These are phyloP conservation scores for Alternaria burnsii DNA, from an alignment of 2,329 filamentous ascomycete genomes.

Conservation along the genomic window DNA sequence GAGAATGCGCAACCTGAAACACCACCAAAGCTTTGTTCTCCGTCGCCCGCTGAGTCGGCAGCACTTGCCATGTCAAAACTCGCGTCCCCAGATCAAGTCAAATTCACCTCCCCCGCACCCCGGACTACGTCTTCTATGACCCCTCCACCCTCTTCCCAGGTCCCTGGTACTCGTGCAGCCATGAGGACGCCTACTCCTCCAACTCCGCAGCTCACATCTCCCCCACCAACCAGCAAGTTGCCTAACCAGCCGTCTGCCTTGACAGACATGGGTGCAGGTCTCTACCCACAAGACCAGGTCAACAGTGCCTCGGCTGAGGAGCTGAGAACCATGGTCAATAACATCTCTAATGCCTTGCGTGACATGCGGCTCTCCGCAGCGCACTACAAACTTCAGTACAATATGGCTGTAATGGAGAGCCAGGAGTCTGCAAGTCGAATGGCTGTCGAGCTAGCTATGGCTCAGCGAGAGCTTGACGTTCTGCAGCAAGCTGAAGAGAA, in stretches of 20 bases:
- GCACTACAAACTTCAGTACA: conserved; percentile 90
- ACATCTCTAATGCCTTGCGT: conserved; percentile 63
- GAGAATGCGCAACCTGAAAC: conserved; percentile 41
- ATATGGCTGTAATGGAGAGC: conserved; percentile 82
- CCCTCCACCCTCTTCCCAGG: conserved; percentile 69
- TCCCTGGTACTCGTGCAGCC: conserved; percentile 53
- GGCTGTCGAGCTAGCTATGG: conserved; percentile 90
- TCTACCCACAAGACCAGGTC: conserved; percentile 62
- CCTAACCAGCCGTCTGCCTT: conserved; percentile 37
- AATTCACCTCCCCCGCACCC: conserved; percentile 52
- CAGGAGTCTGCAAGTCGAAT: conserved; percentile 86
- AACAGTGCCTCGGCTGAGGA: conserved; percentile 61
- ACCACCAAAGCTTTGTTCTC: conserved; percentile 33
- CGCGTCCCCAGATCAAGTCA: conserved; percentile 38
- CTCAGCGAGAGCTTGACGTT: conserved; percentile 85
- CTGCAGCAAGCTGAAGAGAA: conserved; percentile 77
- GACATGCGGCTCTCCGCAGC: conserved; percentile 83
- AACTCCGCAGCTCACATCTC: conserved; percentile 58
- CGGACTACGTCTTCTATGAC: conserved; percentile 65
- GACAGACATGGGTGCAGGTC: conserved; percentile 48
- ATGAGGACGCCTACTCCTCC: conserved; percentile 62
- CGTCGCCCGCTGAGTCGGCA: conserved; percentile 32
- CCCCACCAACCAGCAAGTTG: conserved; percentile 55
- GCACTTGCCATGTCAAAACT: conserved; percentile 29
- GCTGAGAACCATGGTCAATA: conserved; percentile 62